Base-by-base conservation (phyloP, 352 stramenopile species). In the Elongisporangium undulatum region DNA sequence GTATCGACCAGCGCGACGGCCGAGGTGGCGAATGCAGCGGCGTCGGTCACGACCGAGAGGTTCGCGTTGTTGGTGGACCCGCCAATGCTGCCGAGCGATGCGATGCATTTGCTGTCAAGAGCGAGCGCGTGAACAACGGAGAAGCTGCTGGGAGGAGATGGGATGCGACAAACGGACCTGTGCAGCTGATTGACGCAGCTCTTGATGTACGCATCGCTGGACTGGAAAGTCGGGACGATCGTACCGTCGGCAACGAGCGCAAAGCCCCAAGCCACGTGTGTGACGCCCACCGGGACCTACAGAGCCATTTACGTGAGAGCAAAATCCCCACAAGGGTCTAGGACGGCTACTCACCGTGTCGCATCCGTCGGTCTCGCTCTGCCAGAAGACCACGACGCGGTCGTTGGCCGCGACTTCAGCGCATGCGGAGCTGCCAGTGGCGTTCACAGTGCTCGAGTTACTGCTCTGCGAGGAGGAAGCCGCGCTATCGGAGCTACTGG, bases 361-460 rank as follows among this genome's bases (percentile, higher is more conserved):
- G 64, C 84, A 93, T 4, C 81, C 84, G 16, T 68, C 66, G 57
- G 90, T 75, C 68, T 93, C 82, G 54, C 70, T 87, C 66, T 93
- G 84, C 84, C 84, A 93, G 68, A 93, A 93, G 20, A 74, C 79
- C 12, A 93, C 76, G 0, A 78, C 83, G 10, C 84, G 82, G n/a
- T 87, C 61, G 21, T 82, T 63, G 8, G 81, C 64, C 5, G 62
- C 55, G 1, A 86, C 71, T 50, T 55, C 53, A 9, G 71, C 51
- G 45, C 68, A 77, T 20, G 60, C 61, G 10, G 64, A 67, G 8
- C 58, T 61, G 22, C 53, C 22, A 13, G 49, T 65, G 9, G 17
- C 34, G 22, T 21, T 66, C 17, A 19, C 38, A 55, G 61, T 59
- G 21, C 34, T 66, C 10, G n/a, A 60, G 19, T 24, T 26, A 22